phyloP scores from a whole-genome alignment of 371 early-diverging fungal species.

The Neoconidiobolus thromboides region DNA sequence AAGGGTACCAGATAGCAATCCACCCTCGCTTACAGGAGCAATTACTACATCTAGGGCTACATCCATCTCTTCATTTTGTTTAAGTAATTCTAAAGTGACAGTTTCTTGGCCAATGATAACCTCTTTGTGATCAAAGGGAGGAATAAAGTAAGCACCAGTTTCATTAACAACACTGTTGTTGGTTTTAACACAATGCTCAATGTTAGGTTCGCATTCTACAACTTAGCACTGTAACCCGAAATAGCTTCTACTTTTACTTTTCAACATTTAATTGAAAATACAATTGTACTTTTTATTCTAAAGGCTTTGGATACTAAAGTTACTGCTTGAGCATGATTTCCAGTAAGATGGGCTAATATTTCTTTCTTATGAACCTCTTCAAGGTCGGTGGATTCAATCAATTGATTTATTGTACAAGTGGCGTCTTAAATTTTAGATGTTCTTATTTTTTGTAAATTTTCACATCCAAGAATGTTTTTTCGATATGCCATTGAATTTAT shows the following conservation, averaged over 20 bases:
- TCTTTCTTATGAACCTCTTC: constrained; percentile 54
- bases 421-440: constrained; percentile 94
- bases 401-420: constrained; percentile 68
- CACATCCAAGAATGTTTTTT: constrained; percentile 52
- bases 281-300: constrained; percentile 80
- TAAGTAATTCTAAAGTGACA: constrained; percentile 58
- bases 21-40: constrained; percentile 82
- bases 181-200: constrained; percentile 77
- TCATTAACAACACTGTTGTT: constrained; percentile 43
- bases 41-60: constrained; percentile 57
- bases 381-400: constrained; percentile 19
- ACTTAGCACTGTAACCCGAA: constrained; percentile 66
- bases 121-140: constrained; percentile 88
- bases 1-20: constrained; percentile 74
- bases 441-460: constrained; percentile 86
- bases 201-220: constrained; percentile 73
- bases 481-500: constrained; percentile 14
- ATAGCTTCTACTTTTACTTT: constrained; percentile 75
- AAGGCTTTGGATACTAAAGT: constrained; percentile 72
- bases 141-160: constrained; percentile 67
- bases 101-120: constrained; percentile 97
- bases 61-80: constrained; percentile 20
- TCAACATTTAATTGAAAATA: constrained; percentile 63
- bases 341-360: constrained; percentile 72
- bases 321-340: constrained; percentile 89